Conservation (phyloP, 441 rosid species). For the Pelargonium cotyledonis region DNA sequence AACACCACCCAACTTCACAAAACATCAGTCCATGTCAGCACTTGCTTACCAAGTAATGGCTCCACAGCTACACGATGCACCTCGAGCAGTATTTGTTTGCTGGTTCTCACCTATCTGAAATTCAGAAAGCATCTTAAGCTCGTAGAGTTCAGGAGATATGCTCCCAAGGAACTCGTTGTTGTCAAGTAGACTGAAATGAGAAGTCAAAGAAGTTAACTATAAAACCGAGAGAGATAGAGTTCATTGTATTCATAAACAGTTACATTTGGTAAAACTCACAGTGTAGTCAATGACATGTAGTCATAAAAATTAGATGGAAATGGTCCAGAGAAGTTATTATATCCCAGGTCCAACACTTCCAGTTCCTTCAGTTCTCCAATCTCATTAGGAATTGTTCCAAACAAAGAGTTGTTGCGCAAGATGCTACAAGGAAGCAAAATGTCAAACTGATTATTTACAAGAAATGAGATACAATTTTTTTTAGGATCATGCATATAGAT, state of each 20-base stretch:
- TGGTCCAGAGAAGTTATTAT: constrained; percentile 63
- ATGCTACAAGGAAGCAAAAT: constrained; percentile 35
- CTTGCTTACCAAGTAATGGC: constrained; percentile 26
- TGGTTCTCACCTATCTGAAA: constrained; percentile 35
- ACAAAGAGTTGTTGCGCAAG: constrained; percentile 79
- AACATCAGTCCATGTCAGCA: background rate
- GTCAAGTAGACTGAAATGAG: constrained; percentile 45
- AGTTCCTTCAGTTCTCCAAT: constrained; percentile 59
- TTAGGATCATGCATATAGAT: background rate
- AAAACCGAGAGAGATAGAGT: background rate
- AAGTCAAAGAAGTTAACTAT: constrained; percentile 11
- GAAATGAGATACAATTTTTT: background rate
- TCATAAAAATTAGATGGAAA: constrained; percentile 41
- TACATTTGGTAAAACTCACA: constrained; percentile 30
- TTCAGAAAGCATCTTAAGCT: constrained; percentile 40
- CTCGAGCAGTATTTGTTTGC: constrained; percentile 16
- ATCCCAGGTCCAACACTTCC: constrained; percentile 78
- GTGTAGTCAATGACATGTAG: constrained; percentile 38
- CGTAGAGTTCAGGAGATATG: constrained; percentile 35
- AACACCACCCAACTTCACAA: too few species aligned
- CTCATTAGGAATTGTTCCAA: constrained; percentile 65
- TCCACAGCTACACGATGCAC: constrained; percentile 24
- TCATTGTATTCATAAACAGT: background rate
- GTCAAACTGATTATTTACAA: background rate
- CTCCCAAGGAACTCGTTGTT: constrained; percentile 38